Evolutionary conservation across 305 asterid genomes (phyloP), one percentile per base, ranked within the genome.

Genomic region (Fraxinus baroniana): DNA sequence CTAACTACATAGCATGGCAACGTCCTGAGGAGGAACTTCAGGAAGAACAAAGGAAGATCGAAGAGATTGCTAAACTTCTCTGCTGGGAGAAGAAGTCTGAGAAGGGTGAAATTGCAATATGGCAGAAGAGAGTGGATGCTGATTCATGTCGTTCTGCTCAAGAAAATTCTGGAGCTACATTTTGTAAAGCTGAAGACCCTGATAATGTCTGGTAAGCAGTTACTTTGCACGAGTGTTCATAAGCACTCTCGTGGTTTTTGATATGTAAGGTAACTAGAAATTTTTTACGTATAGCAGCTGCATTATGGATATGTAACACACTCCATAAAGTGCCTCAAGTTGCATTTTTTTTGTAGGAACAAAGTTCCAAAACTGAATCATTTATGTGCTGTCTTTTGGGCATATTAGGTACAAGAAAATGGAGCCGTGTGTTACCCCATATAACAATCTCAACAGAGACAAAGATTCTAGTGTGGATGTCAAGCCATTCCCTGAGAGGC

Each of bases 71-170:
- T 78, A 89, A 93, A 83, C 95, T 86, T 82, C 99, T 95, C 75
- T 95, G 99, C 93, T 95, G 99, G 99, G 92, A 93, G 87, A 95
- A 95, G 91, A 92, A 79, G 82, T 93, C 96, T 0, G 97, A 95
- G 91, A 90, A 89, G 81, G 97, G 93, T 73, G 99, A 95, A 91
- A 95, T 87, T 77, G 98, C 98, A 15, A 82, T 95, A 78, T 95
- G 98, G 98, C 97, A 90, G 91, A 95, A 95, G 92, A 91, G 93
- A 78, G 83, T 91, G 84, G 97, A 95, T 88, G 84, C 95, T 28
- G 94, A 90, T 68, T 62, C 97, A 74, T 95, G 98, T 83, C 98
- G 91, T 84, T 87, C 94, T 39, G 84, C 87, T 86, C 97, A 91
- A 91, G 95, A 92, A 82, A 89, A 85, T 86, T 82, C 97, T 78